phyloP scores from a whole-genome alignment of 1,284 basidiomycete genomes.

The Athelia psychrophila region DNA sequence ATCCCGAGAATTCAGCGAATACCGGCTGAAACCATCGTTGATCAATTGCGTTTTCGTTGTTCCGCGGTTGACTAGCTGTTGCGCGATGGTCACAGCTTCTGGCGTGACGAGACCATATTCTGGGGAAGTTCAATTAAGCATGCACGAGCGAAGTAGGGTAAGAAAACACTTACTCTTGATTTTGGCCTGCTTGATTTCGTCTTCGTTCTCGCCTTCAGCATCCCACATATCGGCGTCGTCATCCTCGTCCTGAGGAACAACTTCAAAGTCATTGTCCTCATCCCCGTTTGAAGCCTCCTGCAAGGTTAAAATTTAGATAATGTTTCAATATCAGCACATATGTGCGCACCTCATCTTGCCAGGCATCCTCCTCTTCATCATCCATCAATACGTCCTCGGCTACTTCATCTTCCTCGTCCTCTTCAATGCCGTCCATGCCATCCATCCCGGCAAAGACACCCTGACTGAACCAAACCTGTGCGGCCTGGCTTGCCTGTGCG shows the following conservation, averaged over 20 bases:
- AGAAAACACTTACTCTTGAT: slow-evolving; percentile 59
- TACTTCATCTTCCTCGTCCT: slow-evolving; percentile 36
- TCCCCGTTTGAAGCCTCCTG: slow-evolving; percentile 22
- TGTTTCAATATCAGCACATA: neutral
- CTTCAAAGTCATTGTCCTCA: slow-evolving; percentile 59
- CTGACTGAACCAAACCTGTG: slow-evolving; percentile 93
- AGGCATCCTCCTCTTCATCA: slow-evolving; percentile 36
- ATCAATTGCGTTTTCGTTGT: slow-evolving; percentile 88
- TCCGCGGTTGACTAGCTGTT: slow-evolving; percentile 89
- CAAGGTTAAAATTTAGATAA: neutral
- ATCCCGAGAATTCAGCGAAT: slow-evolving; percentile 90
- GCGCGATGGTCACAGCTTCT: slow-evolving; percentile 92
- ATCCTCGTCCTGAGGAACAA: slow-evolving; percentile 65
- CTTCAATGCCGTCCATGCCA: slow-evolving; percentile 45
- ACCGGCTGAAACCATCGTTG: slow-evolving; percentile 95
- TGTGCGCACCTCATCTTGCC: slow-evolving; percentile 29
- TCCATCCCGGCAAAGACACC: slow-evolving; percentile 84
- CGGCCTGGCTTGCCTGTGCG: slow-evolving; percentile 42
- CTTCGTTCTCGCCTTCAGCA: slow-evolving; percentile 75
- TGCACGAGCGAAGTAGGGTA: slow-evolving; percentile 5
- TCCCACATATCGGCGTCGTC: slow-evolving; percentile 77
- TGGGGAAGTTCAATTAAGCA: slow-evolving; percentile 28
- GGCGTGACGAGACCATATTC: slow-evolving; percentile 87
- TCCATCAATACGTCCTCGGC: slow-evolving; percentile 22
- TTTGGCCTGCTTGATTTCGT: slow-evolving; percentile 67